These are phyloP conservation scores for Cucurbita argyrosperma DNA, from an alignment of 306 rosid genomes.

Conservation along the genomic window DNA sequence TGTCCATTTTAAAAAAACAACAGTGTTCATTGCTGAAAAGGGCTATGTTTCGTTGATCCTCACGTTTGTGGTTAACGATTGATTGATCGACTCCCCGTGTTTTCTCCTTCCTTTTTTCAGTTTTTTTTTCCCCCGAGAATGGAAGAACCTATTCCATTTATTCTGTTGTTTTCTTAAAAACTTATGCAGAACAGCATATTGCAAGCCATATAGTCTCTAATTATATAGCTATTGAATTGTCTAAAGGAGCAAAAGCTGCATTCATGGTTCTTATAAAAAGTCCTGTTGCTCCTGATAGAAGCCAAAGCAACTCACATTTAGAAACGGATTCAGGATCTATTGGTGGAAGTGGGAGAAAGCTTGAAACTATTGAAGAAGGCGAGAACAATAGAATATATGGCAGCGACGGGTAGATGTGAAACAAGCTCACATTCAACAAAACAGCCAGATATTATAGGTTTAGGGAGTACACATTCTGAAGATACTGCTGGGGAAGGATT, in stretches of 20 bases:
- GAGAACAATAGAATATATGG: neutral
- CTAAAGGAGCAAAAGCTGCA: neutral
- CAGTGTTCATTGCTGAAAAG: neutral
- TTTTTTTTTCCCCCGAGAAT: neutral
- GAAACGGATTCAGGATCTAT: slow-evolving; percentile 13
- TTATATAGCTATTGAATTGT: slow-evolving; percentile 14
- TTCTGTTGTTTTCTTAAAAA: neutral
- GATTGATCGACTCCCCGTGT: neutral
- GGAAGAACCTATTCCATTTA: neutral
- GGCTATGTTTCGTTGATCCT: neutral
- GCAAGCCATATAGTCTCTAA: neutral
- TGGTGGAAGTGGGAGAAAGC: slow-evolving; percentile 14
- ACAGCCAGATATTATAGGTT: slow-evolving; percentile 8
- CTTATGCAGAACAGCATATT: neutral
- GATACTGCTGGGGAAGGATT: slow-evolving; percentile 8
- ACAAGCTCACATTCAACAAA: slow-evolving; percentile 9
- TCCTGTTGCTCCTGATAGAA: slow-evolving; percentile 13
- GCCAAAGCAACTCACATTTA: slow-evolving; percentile 13
- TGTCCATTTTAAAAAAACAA: neutral
- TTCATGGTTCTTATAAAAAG: slow-evolving; percentile 5
- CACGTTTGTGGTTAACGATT: neutral
- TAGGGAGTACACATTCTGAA: slow-evolving; percentile 7
- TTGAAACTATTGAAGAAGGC: neutral
- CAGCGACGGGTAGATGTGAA: neutral
- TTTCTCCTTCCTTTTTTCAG: neutral